phyloP scores from a whole-genome alignment of 768 basidiomycete species.

The Ramaria rubella region DNA sequence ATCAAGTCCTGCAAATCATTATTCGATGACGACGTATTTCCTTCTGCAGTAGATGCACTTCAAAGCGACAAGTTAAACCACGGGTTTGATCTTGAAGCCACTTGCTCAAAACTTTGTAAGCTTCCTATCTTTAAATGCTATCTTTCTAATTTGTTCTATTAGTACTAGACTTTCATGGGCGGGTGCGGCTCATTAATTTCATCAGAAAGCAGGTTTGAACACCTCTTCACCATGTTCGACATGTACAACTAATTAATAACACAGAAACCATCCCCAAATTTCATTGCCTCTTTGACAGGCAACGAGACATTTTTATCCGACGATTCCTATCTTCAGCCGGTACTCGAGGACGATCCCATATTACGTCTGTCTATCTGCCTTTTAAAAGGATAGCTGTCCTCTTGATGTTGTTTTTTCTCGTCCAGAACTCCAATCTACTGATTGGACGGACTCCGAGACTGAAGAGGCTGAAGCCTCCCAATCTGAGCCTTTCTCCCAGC shows the following conservation, averaged over 20 bases:
- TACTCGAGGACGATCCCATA: conserved; percentile 79
- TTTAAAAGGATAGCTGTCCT: background rate
- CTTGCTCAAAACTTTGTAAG: conserved; percentile 49
- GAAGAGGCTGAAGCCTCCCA: conserved; percentile 29
- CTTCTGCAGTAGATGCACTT: conserved; percentile 53
- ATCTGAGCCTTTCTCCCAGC: conserved; percentile 17
- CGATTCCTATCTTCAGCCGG: conserved; percentile 79
- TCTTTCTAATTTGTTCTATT: background rate
- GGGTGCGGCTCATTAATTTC: conserved; percentile 80
- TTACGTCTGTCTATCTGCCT: conserved; percentile 56
- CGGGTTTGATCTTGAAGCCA: conserved; percentile 53
- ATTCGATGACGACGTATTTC: conserved; percentile 61
- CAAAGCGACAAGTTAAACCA: conserved; percentile 53
- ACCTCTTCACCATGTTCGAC: background rate
- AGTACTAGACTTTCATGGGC: conserved; percentile 75
- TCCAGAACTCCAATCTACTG: conserved; percentile 57
- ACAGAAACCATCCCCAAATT: conserved; percentile 48
- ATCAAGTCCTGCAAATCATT: conserved; percentile 57
- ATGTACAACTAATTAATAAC: conserved; percentile 38
- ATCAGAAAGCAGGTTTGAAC: conserved; percentile 64
- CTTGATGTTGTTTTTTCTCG: conserved; percentile 4
- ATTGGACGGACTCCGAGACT: conserved; percentile 71
- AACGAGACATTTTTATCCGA: conserved; percentile 57
- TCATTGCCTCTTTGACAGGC: conserved; percentile 44
- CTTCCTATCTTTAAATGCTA: background rate